Base-by-base conservation (phyloP, 352 stramenopile species). In the Phytophthora gonapodyides region DNA sequence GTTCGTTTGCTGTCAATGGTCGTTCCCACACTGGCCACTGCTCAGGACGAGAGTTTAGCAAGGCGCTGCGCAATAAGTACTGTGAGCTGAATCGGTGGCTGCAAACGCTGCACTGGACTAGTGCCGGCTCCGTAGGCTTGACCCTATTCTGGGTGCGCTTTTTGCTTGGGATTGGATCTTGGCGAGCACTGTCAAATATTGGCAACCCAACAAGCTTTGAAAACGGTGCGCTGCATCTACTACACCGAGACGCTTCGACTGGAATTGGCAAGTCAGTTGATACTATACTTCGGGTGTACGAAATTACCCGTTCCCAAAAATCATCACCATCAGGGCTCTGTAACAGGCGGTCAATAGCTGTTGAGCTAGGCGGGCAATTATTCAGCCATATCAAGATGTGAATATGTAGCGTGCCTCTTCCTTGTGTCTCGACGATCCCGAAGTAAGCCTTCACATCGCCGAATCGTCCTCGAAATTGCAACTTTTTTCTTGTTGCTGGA, bases 381-480 rank as follows among this genome's bases (percentile, higher is more conserved):
- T 48, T 48, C 10, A 49, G 15, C 37, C 50, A 57, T 9, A 37
- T 42, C 16, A 57, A 6, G 16, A 48, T 11, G 12, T 57, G 50
- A 21, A 57, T 42, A 21, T 57, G 50, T 9, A 53, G 8, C 5
- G 30, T 42, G 5, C 46, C 46, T 1, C 38, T 8, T 1, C 38
- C 38, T 27, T 41, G 44, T n/a, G 44, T 30, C 16, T 51, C 30
- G 2, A 51, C 44, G 15, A 51, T 51, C 5, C 44, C 30, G 7
- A 51, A 51, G 10, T 51, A 51, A 4, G 44, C n/a, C 1, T 40
- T 38, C 5, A 40, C 30, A 5, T 51, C 44, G 11, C 44, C 27
- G 6, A 51, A 15, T 15, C 40, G 24, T 11, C 44, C 44, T 30
- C 30, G 44, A 40, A 51, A 51, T n/a, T 6, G 19, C 41, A 16